A percentile compares a stretch with the other conserved stretches of the same genome.
These are phyloP conservation scores for Peziza echinospora DNA, from an alignment of 495 filamentous ascomycete genomes.

Conservation along the genomic window DNA sequence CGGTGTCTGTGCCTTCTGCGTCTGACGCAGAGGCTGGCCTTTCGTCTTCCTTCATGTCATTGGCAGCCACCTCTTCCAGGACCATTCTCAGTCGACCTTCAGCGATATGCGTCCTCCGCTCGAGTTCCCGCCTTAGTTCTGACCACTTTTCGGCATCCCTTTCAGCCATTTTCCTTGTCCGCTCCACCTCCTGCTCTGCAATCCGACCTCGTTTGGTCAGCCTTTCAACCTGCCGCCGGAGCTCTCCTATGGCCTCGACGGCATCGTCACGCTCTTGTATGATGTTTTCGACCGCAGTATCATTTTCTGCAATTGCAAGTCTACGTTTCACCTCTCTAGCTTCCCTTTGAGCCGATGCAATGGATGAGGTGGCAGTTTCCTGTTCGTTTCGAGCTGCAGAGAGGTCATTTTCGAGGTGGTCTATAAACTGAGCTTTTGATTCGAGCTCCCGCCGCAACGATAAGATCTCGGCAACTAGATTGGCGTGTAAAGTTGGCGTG, in stretches of 20 bases:
- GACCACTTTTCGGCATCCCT: slow-evolving; percentile 67
- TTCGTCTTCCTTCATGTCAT: slow-evolving; percentile 24
- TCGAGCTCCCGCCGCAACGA: slow-evolving; percentile 71
- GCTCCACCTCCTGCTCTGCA: slow-evolving; percentile 65
- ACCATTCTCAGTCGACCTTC: slow-evolving; percentile 70
- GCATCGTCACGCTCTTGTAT: slow-evolving; percentile 73
- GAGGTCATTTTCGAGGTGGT: slow-evolving; percentile 55
- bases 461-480: slow-evolving; percentile 82
- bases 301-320: slow-evolving; percentile 65
- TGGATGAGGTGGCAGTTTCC: slow-evolving; percentile 38
- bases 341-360: slow-evolving; percentile 47
- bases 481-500: slow-evolving; percentile 86
- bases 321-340: slow-evolving; percentile 63
- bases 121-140: slow-evolving; percentile 53
- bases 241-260: slow-evolving; percentile 47
- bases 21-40: neutral
- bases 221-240: slow-evolving; percentile 56
- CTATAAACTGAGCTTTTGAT: slow-evolving; percentile 62
- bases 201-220: slow-evolving; percentile 53
- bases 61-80: slow-evolving; percentile 56
- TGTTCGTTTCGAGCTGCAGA: slow-evolving; percentile 50
- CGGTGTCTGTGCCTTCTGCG: neutral
- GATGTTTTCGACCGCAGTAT: slow-evolving; percentile 61
- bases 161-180: slow-evolving; percentile 53
- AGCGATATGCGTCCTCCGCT: slow-evolving; percentile 65